Percentiles rank a stretch among this genome's conserved stretches.
These are phyloP conservation scores for Wakefieldia striispora DNA, from an alignment of 768 basidiomycete genomes.

Conservation along the genomic window DNA sequence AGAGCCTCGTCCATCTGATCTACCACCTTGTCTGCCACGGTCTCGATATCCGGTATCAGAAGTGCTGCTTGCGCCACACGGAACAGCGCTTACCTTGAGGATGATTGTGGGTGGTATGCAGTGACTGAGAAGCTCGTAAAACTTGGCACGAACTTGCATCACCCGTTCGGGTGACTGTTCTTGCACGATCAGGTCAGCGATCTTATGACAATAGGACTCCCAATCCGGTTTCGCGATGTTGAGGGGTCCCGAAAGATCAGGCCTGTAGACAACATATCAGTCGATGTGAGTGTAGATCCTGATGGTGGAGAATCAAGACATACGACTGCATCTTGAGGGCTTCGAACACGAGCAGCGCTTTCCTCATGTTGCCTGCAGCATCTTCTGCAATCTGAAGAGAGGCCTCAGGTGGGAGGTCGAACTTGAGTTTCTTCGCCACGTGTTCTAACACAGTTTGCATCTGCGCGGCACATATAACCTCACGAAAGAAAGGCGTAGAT, in stretches of 20 bases:
- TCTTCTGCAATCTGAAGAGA: slow-evolving; percentile 75
- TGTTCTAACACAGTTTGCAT: slow-evolving; percentile 76
- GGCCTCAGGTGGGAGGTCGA: slow-evolving; percentile 78
- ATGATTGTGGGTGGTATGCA: slow-evolving; percentile 94
- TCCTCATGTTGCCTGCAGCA: slow-evolving; percentile 87
- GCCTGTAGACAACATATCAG: slow-evolving; percentile 40
- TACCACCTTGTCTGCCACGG: slow-evolving; percentile 84
- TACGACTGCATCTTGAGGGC: slow-evolving; percentile 97
- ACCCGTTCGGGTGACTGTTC: slow-evolving; percentile 89
- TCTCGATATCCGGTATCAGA: slow-evolving; percentile 47
- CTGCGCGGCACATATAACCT: slow-evolving; percentile 38
- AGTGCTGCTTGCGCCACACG: neutral
- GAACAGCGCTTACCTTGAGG: slow-evolving; percentile 60
- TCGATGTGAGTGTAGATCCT: neutral
- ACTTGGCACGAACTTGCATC: slow-evolving; percentile 88
- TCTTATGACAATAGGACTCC: slow-evolving; percentile 94
- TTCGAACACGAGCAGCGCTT: slow-evolving; percentile 92
- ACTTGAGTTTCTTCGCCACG: slow-evolving; percentile 78
- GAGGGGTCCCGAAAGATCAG: slow-evolving; percentile 77
- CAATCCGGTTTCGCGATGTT: slow-evolving; percentile 97
- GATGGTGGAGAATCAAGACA: slow-evolving; percentile 25
- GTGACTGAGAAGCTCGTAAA: slow-evolving; percentile 94
- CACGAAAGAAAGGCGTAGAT: neutral
- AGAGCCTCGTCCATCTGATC: slow-evolving; percentile 86
- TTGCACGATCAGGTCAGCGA: slow-evolving; percentile 84